A percentile compares a stretch with the other conserved stretches of the same genome.
These are phyloP conservation scores for Phalaenopsis aphrodite DNA, from an alignment of 106 monocot genomes.

Conservation along the genomic window DNA sequence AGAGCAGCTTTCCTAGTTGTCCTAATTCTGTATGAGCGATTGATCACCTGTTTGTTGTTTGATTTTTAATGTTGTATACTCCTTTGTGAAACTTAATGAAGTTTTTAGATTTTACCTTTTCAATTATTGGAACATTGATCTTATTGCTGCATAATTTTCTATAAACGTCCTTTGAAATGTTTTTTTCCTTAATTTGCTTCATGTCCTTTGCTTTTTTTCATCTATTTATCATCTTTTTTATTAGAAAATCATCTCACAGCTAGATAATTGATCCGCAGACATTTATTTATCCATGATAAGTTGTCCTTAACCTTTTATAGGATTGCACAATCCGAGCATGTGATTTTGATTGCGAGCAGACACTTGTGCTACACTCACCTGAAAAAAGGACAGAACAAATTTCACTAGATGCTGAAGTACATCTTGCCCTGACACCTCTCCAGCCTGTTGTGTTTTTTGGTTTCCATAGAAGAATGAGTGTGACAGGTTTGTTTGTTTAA, in stretches of 20 bases:
- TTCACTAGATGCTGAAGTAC: conserved; percentile 77
- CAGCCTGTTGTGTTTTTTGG: conserved; percentile 97
- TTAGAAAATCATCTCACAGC: not conserved
- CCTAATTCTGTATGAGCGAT: no score
- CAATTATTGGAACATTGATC: not conserved
- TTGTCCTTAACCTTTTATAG: conserved; percentile 20
- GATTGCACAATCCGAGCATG: conserved; percentile 93
- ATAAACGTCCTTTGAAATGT: not conserved
- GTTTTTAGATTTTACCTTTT: not conserved
- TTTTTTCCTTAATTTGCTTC: not conserved
- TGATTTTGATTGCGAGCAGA: conserved; percentile 94
- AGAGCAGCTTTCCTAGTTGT: no score
- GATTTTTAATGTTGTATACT: no score
- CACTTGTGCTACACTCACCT: conserved; percentile 86
- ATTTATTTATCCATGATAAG: not conserved
- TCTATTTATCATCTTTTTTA: not conserved
- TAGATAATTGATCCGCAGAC: not conserved
- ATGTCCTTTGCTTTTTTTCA: not conserved
- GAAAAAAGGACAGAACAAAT: conserved; percentile 80
- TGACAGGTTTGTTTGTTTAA: conserved; percentile 59
- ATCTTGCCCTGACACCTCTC: conserved; percentile 89
- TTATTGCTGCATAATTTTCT: not conserved
- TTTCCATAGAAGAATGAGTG: conserved; percentile 93
- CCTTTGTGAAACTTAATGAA: no score
- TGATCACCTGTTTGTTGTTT: no score